These are phyloP conservation scores for Vanderwaltozyma yarrowii DNA, from an alignment of 805 yeast genomes.

Conservation along the genomic window DNA sequence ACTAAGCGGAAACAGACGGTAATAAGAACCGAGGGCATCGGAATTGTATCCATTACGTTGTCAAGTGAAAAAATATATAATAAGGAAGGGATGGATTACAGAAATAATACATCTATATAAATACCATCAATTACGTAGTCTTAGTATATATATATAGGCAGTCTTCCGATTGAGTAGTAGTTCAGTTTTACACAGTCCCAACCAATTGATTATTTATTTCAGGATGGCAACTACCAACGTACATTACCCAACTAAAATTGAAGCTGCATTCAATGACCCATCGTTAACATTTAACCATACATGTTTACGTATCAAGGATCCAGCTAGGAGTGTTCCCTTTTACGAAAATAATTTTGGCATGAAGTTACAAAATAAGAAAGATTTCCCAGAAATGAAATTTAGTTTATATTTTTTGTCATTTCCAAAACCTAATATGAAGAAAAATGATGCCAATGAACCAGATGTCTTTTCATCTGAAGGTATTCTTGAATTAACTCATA, in stretches of 20 bases:
- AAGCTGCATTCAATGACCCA: constrained; percentile 16
- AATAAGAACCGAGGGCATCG: too few species aligned
- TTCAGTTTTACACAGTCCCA: too few species aligned
- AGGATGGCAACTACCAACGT: neutral
- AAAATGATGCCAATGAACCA: constrained; percentile 34
- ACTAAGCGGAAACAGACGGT: too few species aligned
- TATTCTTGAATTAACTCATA: constrained; percentile 73
- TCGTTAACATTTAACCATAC: constrained; percentile 48
- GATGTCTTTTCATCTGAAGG: constrained; percentile 36
- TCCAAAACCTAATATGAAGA: constrained; percentile 17
- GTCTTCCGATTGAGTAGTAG: too few species aligned
- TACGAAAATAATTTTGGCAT: constrained; percentile 70
- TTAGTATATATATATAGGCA: too few species aligned
- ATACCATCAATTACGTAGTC: too few species aligned
- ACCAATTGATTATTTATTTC: too few species aligned
- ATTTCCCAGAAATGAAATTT: constrained; percentile 46
- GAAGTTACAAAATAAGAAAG: constrained; percentile 43
- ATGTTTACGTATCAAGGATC: constrained; percentile 74
- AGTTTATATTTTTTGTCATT: constrained; percentile 60
- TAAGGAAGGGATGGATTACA: too few species aligned
- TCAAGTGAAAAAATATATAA: too few species aligned
- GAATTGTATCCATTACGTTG: too few species aligned
- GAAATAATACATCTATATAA: too few species aligned
- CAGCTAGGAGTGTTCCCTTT: constrained; percentile 59
- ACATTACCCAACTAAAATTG: constrained; percentile 5